These are phyloP conservation scores for Xylaria sp. DNA, from an alignment of 495 filamentous ascomycete species.

Conservation along the genomic window DNA sequence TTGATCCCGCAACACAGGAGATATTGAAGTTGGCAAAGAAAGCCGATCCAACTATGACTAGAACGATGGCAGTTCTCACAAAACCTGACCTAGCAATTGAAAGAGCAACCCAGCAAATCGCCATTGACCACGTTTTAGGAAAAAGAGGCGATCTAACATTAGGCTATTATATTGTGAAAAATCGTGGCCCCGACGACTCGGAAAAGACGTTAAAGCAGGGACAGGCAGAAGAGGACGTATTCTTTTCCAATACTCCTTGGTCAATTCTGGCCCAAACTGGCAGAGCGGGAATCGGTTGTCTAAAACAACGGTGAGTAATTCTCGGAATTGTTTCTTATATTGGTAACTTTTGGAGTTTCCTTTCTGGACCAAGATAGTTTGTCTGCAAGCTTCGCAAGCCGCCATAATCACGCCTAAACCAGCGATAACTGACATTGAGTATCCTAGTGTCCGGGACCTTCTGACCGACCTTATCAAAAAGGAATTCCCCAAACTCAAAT, in stretches of 20 bases:
- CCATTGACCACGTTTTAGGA: conserved; percentile 56
- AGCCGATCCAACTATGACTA: conserved; percentile 51
- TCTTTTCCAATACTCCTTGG: conserved; percentile 55
- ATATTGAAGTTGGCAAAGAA: conserved; percentile 61
- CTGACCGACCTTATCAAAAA: conserved; percentile 54
- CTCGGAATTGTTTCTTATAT: no score
- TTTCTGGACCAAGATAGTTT: no score
- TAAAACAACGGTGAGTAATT: conserved; percentile 44
- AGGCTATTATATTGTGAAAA: conserved; percentile 64
- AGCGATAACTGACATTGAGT: no score
- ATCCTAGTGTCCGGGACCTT: conserved; percentile 44
- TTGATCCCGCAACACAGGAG: conserved; percentile 66
- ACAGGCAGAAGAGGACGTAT: conserved; percentile 41
- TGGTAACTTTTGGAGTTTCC: no score
- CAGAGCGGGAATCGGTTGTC: conserved; percentile 56
- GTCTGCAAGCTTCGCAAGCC: no score
- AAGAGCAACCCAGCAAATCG: conserved; percentile 50
- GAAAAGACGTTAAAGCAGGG: conserved; percentile 38
- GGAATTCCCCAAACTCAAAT: conserved; percentile 59
- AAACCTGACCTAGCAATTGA: conserved; percentile 66
- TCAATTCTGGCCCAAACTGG: conserved; percentile 48
- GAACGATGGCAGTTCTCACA: conserved; percentile 65
- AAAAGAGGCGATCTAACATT: conserved; percentile 48
- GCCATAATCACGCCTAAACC: no score
- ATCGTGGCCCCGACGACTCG: conserved; percentile 52